Evolutionary conservation across 2,329 filamentous ascomycete genomes (phyloP).

Genomic region (Xylaria sp.): DNA sequence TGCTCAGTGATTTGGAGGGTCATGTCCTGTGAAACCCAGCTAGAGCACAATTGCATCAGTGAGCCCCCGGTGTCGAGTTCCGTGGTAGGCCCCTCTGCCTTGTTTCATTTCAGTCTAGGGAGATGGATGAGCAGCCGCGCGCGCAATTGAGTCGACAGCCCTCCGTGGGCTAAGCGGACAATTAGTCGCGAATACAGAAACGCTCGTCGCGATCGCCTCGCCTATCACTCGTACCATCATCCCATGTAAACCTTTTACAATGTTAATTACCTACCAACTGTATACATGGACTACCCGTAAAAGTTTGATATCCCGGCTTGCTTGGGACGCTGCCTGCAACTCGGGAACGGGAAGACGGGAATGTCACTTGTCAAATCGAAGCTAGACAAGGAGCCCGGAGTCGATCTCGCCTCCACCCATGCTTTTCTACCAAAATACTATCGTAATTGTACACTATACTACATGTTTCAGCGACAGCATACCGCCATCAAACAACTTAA

Average conservation of each 20-base stretch:
- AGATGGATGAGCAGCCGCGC: neutral
- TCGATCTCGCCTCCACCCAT: conserved; percentile 36
- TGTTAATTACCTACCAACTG: conserved; percentile 1
- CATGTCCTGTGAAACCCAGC: conserved; percentile 28
- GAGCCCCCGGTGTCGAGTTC: conserved; percentile 3
- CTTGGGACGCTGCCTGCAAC: conserved; percentile 41
- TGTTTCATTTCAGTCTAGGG: conserved; percentile 16
- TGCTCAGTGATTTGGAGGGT: conserved; percentile 24
- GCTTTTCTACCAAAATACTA: conserved; percentile 12
- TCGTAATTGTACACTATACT: conserved; percentile 8
- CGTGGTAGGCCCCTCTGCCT: conserved; percentile 17
- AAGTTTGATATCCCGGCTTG: conserved; percentile 32
- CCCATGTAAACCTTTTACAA: neutral
- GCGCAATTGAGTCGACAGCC: neutral
- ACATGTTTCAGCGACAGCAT: conserved; percentile 16
- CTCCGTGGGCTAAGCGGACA: conserved; percentile 10
- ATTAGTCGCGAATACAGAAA: conserved; percentile 21
- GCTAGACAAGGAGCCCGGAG: conserved; percentile 40
- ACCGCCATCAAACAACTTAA: conserved; percentile 5
- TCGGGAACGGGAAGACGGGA: conserved; percentile 47
- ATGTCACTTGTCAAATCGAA: conserved; percentile 46
- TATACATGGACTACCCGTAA: conserved; percentile 29
- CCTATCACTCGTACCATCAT: conserved; percentile 41
- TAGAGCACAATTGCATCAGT: conserved; percentile 17
- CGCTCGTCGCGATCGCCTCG: conserved; percentile 32